phyloP scores from a whole-genome alignment of 1,139 yeast species.

The Taiozyma sp. region DNA sequence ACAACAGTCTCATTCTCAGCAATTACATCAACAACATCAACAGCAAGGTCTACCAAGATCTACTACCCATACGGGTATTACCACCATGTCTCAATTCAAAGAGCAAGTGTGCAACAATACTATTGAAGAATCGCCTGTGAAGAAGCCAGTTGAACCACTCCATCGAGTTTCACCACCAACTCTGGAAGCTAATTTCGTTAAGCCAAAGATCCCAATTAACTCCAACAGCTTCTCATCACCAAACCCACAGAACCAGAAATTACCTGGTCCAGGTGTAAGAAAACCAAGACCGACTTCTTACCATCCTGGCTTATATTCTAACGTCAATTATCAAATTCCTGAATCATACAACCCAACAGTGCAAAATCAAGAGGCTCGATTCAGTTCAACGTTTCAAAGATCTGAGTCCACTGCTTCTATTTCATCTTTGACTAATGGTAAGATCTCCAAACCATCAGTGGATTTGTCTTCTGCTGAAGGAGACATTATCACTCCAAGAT shows the following conservation, averaged over 20 bases:
- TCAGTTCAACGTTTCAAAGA: conserved; percentile 36
- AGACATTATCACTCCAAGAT: conserved; percentile 28
- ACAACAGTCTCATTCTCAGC: conserved; percentile 8
- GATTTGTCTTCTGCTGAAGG: conserved; percentile 31
- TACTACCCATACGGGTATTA: conserved; percentile 38
- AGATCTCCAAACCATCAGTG: conserved; percentile 28
- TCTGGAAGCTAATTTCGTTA: conserved; percentile 7
- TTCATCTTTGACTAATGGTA: conserved; percentile 16
- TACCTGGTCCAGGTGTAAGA: conserved; percentile 33
- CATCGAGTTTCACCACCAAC: neutral
- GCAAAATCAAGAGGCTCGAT: conserved; percentile 2
- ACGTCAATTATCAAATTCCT: neutral
- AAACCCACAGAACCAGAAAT: conserved; percentile 16
- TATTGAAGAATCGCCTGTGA: conserved; percentile 40
- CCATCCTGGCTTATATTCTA: conserved; percentile 50
- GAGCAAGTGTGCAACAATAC: conserved; percentile 28
- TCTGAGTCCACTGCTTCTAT: conserved; percentile 40
- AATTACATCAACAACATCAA: conserved; percentile 25
- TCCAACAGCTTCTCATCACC: conserved; percentile 13
- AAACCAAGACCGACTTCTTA: conserved; percentile 80
- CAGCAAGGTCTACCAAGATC: conserved; percentile 33
- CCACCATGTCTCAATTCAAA: conserved; percentile 9
- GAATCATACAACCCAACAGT: neutral
- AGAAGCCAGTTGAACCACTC: conserved; percentile 5
- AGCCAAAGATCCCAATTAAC: conserved; percentile 22